Base-by-base conservation (phyloP, 2,329 filamentous ascomycete genomes). In the Fusarium nematophilum region DNA sequence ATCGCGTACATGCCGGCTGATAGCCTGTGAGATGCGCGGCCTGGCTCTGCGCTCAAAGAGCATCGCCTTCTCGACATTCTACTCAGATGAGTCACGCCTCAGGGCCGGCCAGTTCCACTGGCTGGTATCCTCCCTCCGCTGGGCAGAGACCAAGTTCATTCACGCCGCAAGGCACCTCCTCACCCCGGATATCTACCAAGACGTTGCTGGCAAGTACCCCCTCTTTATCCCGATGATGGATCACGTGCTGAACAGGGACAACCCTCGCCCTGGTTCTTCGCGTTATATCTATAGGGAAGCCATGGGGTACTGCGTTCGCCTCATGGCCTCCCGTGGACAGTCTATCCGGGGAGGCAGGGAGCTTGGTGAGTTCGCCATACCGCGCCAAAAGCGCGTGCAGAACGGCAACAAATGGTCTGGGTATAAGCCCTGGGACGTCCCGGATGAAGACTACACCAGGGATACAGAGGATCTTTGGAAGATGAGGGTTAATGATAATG, bases 11-110 rank as follows among this genome's bases (percentile, higher is more conserved):
- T 56, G 56, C 17, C 15, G 45, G 4, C 15, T 23, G 0, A 39
- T 59, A 1, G 52, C 40, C 14, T 0, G 26, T 1, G 46, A 56
- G 11, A 14, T 43, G 1, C 27, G 38, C 3, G 26, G 31, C 15
- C n/a, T 59, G 3, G 39, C 56, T 8, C 37, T 59, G 0, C 10
- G 23, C 2, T 4, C 34, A 30, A 59, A 59, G n/a, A 52, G 52
- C 1, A n/a, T 59, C 25, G 26, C 23, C 9, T 59, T 59, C 9
- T 56, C 53, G 4, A 52, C 45, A 17, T 27, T 37, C 1, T 46
- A 52, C 3, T 42, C 33, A 9, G 14, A n/a, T 5, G 47, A 45
- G 3, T 46, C 25, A 26, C 11, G 23, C 13, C 5, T 17, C 1
- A 29, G 25, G 30, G 39, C 48, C 15, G 26, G 39, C 1, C 40